Conservation (phyloP, 1,284 basidiomycete genomes). For the Coniophora puteana region DNA sequence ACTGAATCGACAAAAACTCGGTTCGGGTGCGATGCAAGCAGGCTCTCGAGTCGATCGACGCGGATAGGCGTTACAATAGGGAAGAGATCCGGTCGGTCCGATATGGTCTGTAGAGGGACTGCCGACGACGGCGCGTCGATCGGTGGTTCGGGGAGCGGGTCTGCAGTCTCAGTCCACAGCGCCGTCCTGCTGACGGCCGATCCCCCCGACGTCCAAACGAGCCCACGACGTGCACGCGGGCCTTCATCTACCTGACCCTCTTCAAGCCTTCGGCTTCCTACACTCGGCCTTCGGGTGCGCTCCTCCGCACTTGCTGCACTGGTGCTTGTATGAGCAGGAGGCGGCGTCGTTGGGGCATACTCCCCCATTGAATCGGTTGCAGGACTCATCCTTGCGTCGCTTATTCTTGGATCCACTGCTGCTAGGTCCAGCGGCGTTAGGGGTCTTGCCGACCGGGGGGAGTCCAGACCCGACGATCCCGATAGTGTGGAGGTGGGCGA, state of each 20-base stretch:
- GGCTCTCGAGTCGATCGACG: background rate
- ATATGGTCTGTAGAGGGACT: constrained; percentile 1
- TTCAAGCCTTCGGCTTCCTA: background rate
- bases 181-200: constrained; percentile 7
- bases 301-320: constrained; percentile 3
- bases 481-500: constrained; percentile 11
- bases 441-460: background rate
- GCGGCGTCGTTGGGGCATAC: background rate
- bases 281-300: background rate
- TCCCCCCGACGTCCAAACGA: background rate
- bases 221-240: background rate
- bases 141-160: background rate
- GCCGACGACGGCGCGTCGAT: too few species aligned
- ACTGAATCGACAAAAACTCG: constrained; percentile 30
- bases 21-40: constrained; percentile 6
- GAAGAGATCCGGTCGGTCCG: constrained; percentile 1
- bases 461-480: constrained; percentile 7
- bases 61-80: background rate
- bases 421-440: background rate
- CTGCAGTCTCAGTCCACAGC: constrained; percentile 15
- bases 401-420: too few species aligned
- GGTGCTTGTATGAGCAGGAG: background rate
- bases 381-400: constrained; percentile 3
- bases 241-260: background rate
- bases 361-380: constrained; percentile 4